These are phyloP conservation scores for Amaranthus palmeri DNA, from an alignment of 148 eudicot genomes.

Conservation along the genomic window DNA sequence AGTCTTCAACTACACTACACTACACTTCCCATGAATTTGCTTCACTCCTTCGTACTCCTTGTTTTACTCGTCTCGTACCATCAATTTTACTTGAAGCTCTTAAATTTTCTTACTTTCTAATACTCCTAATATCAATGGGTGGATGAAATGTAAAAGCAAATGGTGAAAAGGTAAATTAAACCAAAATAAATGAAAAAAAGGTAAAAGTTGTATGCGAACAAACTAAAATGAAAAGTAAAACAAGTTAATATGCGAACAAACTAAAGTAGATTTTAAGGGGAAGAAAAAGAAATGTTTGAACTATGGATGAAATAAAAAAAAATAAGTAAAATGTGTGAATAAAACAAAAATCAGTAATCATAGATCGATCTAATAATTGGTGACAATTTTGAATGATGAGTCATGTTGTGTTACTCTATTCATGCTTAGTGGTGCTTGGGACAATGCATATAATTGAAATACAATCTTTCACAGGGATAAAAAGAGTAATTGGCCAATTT, in stretches of 20 bases:
- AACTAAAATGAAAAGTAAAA: not conserved
- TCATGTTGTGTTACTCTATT: constrained; percentile 11
- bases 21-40: not conserved
- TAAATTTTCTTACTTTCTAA: not conserved
- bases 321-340: not conserved
- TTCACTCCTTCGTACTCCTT: not conserved
- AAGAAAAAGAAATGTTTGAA: not conserved
- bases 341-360: not conserved
- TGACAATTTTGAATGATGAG: constrained; percentile 13
- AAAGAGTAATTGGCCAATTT: constrained; percentile 1
- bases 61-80: not conserved
- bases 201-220: too few relatives aligned
- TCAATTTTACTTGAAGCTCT: not conserved
- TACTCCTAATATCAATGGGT: not conserved
- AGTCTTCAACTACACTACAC: not conserved
- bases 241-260: not conserved
- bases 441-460: constrained; percentile 13
- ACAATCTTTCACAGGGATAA: constrained; percentile 4
- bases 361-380: not conserved
- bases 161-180: too few relatives aligned
- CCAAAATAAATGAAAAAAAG: too few relatives aligned
- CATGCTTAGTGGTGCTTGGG: not conserved
- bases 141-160: too few relatives aligned
- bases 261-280: not conserved
- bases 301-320: constrained; percentile 3